Conservation (phyloP, 805 yeast species). For the Monosporozyma aerobia region DNA sequence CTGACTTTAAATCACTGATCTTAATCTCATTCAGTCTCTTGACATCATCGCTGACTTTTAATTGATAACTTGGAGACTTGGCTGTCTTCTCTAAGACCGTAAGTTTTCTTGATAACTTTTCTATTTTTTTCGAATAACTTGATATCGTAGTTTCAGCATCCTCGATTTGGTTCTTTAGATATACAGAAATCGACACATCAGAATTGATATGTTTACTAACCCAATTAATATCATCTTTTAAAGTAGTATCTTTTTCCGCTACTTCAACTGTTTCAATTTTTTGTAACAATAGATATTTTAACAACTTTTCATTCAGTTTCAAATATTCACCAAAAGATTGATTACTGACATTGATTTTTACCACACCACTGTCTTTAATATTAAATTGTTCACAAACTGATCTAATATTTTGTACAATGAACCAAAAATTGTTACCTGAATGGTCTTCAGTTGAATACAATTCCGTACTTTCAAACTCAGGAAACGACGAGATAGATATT, state of each 20-base stretch:
- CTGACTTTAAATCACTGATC: neutral
- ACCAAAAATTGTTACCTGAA: conserved; percentile 74
- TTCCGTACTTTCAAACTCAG: conserved; percentile 49
- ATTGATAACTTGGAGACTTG: conserved; percentile 61
- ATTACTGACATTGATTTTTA: conserved; percentile 58
- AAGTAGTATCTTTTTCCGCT: conserved; percentile 79
- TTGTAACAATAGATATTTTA: neutral
- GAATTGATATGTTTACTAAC: conserved; percentile 31
- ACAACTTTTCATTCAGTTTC: neutral
- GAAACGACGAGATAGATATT: conserved; percentile 71
- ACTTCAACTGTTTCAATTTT: neutral
- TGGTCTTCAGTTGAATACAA: conserved; percentile 52
- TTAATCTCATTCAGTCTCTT: conserved; percentile 38
- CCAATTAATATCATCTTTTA: conserved; percentile 53
- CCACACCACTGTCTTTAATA: conserved; percentile 49
- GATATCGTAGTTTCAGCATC: conserved; percentile 82
- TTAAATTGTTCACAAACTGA: conserved; percentile 83
- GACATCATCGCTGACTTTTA: conserved; percentile 73
- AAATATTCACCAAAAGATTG: neutral
- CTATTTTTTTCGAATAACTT: conserved; percentile 69
- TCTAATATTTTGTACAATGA: conserved; percentile 79
- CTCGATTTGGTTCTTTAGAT: conserved; percentile 61
- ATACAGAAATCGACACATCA: conserved; percentile 78
- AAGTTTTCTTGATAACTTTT: conserved; percentile 49
- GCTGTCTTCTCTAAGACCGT: conserved; percentile 58